Evolutionary conservation across 2,329 filamentous ascomycete genomes (phyloP).

Genomic region (Ophiocordyceps sinensis): DNA sequence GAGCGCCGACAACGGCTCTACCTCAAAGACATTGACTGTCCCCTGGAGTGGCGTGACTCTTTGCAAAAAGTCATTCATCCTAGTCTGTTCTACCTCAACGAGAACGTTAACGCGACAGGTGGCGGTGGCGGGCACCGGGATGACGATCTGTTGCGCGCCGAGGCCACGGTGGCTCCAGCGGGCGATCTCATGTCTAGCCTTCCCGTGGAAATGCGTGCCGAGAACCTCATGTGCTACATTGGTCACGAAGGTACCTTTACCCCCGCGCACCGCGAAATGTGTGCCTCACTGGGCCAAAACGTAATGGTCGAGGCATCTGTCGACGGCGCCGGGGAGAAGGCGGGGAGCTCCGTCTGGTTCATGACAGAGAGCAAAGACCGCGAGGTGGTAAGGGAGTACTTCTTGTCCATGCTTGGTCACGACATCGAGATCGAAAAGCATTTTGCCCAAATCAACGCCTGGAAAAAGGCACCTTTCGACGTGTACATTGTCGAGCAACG

Average conservation of each 20-base stretch:
- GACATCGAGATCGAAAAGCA: conserved; percentile 96
- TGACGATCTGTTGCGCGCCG: conserved; percentile 28
- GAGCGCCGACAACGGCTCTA: conserved; percentile 76
- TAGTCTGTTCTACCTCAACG: conserved; percentile 80
- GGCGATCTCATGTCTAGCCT: conserved; percentile 94
- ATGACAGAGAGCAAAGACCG: conserved; percentile 96
- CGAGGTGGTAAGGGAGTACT: conserved; percentile 83
- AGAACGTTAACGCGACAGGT: conserved; percentile 40
- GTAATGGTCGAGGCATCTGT: conserved; percentile 93
- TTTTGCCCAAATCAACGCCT: conserved; percentile 89
- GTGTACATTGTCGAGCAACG: conserved; percentile 88
- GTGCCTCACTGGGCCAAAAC: conserved; percentile 87
- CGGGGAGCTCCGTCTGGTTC: conserved; percentile 92
- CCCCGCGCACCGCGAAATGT: conserved; percentile 93
- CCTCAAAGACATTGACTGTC: conserved; percentile 94
- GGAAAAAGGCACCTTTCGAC: conserved; percentile 87
- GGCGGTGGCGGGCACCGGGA: conserved; percentile 20
- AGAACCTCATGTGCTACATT: conserved; percentile 97
- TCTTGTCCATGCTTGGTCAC: conserved; percentile 81
- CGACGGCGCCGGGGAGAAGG: conserved; percentile 56
- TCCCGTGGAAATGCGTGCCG: conserved; percentile 72
- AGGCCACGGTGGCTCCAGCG: conserved; percentile 50
- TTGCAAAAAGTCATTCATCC: conserved; percentile 66
- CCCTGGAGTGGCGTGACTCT: conserved; percentile 69
- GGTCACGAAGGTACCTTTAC: conserved; percentile 97